Base-by-base conservation (phyloP, 768 basidiomycete genomes). In the Pholiota microspora region DNA sequence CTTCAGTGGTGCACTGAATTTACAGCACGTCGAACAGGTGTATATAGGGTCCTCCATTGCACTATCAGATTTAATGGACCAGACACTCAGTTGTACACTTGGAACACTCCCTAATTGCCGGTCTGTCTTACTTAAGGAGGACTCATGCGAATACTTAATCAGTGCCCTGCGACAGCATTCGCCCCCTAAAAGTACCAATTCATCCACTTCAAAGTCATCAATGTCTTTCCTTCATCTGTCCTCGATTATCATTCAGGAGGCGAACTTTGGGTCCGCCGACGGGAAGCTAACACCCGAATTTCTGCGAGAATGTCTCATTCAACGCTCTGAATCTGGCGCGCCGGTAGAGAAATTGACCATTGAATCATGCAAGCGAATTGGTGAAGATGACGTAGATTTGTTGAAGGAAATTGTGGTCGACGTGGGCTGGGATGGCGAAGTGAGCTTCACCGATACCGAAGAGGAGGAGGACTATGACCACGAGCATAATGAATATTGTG, bases 301-400 rank as follows among this genome's bases (percentile, higher is more conserved):
- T 2, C n/a, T 64, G 21, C 40, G 47, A 45, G 62, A 68, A 32
- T 62, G 62, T 51, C 50, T 77, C 50, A 68, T 67, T 56, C 66
- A 65, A 44, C 64, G 75, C 12, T 69, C 51, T 23, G 66, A 73
- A 46, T 64, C 64, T 10, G 67, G 64, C 21, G 66, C 65, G 32
- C 63, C 64, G 32, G 31, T 75, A 7, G 61, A 64, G 28, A 63
- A 64, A 16, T 45, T 75, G 49, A 54, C 48, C 23, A 53, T 76
- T 18, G n/a, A 31, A 7, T 58, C 65, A 5, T 76, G 73, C 58
- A 18, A 69, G 75, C 24, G 77, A 77, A 57, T 40, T 13, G n/a
- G 35, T 6, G 35, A 3, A 36, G 13, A 15, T 6, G 35, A 36
- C 13, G n/a, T 36, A 16, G 35, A 16, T 8, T 42, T 23, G 7